phyloP scores from a whole-genome alignment of 495 filamentous ascomycete species.

The Gamarada debralockiae region DNA sequence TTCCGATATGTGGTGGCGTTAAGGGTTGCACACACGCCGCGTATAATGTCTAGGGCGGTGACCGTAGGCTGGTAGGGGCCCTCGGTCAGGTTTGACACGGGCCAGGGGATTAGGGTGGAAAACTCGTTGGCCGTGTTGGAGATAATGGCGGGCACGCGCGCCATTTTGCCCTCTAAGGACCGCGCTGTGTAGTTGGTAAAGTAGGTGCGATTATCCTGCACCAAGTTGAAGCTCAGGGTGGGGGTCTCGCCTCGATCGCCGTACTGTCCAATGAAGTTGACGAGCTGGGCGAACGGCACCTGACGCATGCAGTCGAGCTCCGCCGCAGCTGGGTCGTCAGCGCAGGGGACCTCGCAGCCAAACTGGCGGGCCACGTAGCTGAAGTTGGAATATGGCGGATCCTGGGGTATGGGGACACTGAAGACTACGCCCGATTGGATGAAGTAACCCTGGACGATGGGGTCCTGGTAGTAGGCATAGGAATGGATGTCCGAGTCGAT shows the following conservation, averaged over 20 bases:
- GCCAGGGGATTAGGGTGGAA: conserved; percentile 31
- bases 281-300: conserved; percentile 32
- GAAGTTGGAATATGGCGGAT: conserved; percentile 34
- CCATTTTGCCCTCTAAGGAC: conserved; percentile 15
- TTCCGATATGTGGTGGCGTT: not conserved
- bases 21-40: not conserved
- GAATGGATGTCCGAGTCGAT: conserved; percentile 32
- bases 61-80: conserved; percentile 32
- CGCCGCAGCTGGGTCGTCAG: conserved; percentile 26
- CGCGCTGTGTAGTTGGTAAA: conserved; percentile 37
- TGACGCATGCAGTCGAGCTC: conserved; percentile 41
- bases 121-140: conserved; percentile 39
- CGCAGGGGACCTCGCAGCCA: conserved; percentile 31
- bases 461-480: conserved; percentile 40
- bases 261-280: conserved; percentile 38
- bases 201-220: conserved; percentile 34
- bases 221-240: conserved; percentile 33
- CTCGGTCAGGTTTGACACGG: conserved; percentile 24
- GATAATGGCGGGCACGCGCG: conserved; percentile 31
- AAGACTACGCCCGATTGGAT: conserved; percentile 38
- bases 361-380: conserved; percentile 37
- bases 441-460: conserved; percentile 37
- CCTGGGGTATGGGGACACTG: conserved; percentile 19
- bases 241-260: conserved; percentile 29
- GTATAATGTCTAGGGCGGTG: not conserved